Evolutionary conservation across 1,284 basidiomycete species (phyloP).

Genomic region (Neonothopanus nambi): DNA sequence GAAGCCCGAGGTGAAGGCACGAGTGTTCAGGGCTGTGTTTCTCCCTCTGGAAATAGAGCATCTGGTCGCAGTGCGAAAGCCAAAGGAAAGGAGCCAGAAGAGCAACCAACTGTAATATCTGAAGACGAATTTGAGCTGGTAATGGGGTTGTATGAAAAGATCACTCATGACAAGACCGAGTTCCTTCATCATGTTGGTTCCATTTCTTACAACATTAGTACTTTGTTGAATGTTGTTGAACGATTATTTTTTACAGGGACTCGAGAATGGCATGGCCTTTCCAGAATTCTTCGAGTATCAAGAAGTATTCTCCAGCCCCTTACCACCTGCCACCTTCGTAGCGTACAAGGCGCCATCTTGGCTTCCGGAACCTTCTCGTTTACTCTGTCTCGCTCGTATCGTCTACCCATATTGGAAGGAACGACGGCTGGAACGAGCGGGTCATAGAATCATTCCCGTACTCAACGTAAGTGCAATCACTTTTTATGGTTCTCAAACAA

Average conservation of each 20-base stretch:
- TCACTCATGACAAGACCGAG: slow-evolving; percentile 89
- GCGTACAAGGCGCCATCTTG: slow-evolving; percentile 60
- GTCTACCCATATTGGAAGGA: slow-evolving; percentile 86
- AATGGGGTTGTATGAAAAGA: slow-evolving; percentile 93
- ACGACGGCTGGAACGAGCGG: slow-evolving; percentile 71
- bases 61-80: slow-evolving; percentile 69
- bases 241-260: slow-evolving; percentile 56
- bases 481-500: neutral
- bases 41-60: slow-evolving; percentile 51
- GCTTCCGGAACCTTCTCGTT: slow-evolving; percentile 56
- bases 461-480: slow-evolving; percentile 73
- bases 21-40: slow-evolving; percentile 69
- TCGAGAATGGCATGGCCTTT: slow-evolving; percentile 66
- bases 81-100: slow-evolving; percentile 78
- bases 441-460: slow-evolving; percentile 76
- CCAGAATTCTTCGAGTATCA: slow-evolving; percentile 84
- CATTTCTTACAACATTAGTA: too few relatives aligned
- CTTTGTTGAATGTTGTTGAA: too few relatives aligned
- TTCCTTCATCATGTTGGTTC: slow-evolving; percentile 85
- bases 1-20: slow-evolving; percentile 86
- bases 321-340: slow-evolving; percentile 62
- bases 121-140: slow-evolving; percentile 95
- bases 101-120: slow-evolving; percentile 64
- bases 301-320: slow-evolving; percentile 60
- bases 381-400: slow-evolving; percentile 64